Evolutionary conservation across 225 moss, liverwort and hornwort genomes (phyloP).

Genomic region (Lunularia cruciata): DNA sequence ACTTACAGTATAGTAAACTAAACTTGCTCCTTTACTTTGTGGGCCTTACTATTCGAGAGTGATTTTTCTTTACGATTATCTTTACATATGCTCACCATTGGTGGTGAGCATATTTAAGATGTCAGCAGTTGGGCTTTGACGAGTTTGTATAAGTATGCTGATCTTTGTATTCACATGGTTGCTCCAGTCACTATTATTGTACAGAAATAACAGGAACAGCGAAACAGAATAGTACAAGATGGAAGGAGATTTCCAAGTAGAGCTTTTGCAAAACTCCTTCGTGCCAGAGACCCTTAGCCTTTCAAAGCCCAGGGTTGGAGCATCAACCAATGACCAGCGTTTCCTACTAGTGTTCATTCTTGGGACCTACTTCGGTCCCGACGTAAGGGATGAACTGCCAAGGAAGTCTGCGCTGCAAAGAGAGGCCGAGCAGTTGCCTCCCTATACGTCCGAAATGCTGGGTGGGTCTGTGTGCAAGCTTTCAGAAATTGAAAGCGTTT

Average conservation of each 20-base stretch:
- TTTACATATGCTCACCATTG: too few species aligned
- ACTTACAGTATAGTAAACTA: too few species aligned
- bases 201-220: slow-evolving; percentile 15
- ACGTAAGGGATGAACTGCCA: slow-evolving; percentile 78
- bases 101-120: too few species aligned
- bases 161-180: too few species aligned
- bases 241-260: slow-evolving; percentile 68
- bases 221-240: slow-evolving; percentile 26
- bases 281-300: slow-evolving; percentile 52
- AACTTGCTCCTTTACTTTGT: too few species aligned
- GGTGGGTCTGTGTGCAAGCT: slow-evolving; percentile 91
- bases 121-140: too few species aligned
- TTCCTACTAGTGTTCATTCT: slow-evolving; percentile 93
- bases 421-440: slow-evolving; percentile 61
- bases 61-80: too few species aligned
- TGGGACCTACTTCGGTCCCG: slow-evolving; percentile 92
- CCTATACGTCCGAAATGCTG: slow-evolving; percentile 69
- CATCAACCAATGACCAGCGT: slow-evolving; percentile 89
- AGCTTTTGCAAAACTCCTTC: slow-evolving; percentile 65
- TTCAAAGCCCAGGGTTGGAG: slow-evolving; percentile 85
- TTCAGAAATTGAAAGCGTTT: slow-evolving; percentile 97
- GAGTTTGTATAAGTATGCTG: too few species aligned
- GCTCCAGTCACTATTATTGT: slow-evolving; percentile 7
- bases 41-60: too few species aligned
- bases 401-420: slow-evolving; percentile 92